phyloP scores from a whole-genome alignment of 2,329 filamentous ascomycete genomes.

The Aureobasidium sp. region DNA sequence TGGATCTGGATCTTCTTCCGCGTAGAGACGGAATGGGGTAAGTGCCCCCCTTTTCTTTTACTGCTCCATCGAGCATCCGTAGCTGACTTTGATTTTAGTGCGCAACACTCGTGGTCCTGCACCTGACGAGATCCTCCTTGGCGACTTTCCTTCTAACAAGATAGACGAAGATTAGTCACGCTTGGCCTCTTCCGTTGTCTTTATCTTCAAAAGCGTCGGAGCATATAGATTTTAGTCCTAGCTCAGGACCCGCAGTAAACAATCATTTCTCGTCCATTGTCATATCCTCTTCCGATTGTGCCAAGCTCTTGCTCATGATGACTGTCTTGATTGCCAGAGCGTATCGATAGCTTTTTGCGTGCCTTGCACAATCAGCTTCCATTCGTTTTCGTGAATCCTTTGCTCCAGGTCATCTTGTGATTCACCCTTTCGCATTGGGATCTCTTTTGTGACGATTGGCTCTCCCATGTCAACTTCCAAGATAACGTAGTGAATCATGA shows the following conservation, averaged over 20 bases:
- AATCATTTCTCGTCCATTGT: background rate
- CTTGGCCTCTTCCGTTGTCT: background rate
- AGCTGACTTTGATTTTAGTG: conserved; percentile 31
- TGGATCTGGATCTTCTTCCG: conserved; percentile 98
- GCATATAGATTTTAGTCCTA: conserved; percentile 8
- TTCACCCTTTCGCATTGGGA: conserved; percentile 55
- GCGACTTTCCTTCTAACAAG: conserved; percentile 58
- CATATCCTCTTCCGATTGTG: background rate
- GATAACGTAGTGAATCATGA: conserved; percentile 83
- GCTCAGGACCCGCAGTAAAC: background rate
- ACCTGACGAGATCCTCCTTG: conserved; percentile 66
- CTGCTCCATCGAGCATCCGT: background rate
- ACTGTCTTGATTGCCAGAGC: conserved; percentile 24
- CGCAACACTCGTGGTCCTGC: conserved; percentile 49
- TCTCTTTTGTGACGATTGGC: conserved; percentile 63
- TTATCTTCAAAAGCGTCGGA: conserved; percentile 8
- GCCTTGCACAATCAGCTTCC: conserved; percentile 71
- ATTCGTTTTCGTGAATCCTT: conserved; percentile 70
- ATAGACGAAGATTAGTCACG: conserved; percentile 50
- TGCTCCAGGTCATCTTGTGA: conserved; percentile 58
- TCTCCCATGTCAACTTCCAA: conserved; percentile 70
- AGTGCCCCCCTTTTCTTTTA: background rate
- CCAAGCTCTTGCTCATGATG: conserved; percentile 16
- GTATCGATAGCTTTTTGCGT: conserved; percentile 46
- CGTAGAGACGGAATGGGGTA: conserved; percentile 79